Evolutionary conservation across 345 rosid species (phyloP).

Genomic region (Dovyalis caffra): DNA sequence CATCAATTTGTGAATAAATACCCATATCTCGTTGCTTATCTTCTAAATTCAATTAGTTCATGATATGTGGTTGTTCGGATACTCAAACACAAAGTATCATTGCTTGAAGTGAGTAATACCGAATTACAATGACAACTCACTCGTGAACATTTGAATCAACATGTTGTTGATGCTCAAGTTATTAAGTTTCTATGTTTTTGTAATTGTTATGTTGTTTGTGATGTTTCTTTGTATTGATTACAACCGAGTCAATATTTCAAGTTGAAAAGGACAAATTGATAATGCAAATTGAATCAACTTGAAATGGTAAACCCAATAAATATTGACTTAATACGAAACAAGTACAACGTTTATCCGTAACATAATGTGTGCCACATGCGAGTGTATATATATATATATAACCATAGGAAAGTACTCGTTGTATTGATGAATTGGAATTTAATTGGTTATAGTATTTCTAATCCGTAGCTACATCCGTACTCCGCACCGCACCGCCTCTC

Average conservation of each 20-base stretch:
- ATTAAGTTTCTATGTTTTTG: conserved; percentile 5
- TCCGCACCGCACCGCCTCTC: no score
- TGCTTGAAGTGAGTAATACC: conserved; percentile 82
- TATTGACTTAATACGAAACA: no score
- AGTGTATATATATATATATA: no score
- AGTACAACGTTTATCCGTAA: no score
- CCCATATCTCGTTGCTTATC: background rate
- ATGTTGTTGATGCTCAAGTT: conserved; percentile 89
- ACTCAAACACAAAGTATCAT: conserved; percentile 74
- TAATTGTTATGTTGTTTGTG: background rate
- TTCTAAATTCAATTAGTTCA: conserved; percentile 15
- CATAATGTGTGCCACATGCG: no score
- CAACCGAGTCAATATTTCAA: conserved; percentile 30
- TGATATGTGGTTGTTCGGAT: conserved; percentile 43
- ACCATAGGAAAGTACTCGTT: no score
- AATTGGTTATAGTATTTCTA: no score
- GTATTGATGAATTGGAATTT: no score
- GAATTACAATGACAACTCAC: conserved; percentile 67
- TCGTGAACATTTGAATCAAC: conserved; percentile 69
- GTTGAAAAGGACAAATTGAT: conserved; percentile 84
- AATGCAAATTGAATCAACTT: conserved; percentile 71
- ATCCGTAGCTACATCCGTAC: no score
- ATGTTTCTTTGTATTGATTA: background rate
- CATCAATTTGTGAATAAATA: background rate
- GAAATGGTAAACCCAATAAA: conserved; percentile 77